Conservation (phyloP, 495 filamentous ascomycete genomes). For the Penicillium flavigenum region DNA sequence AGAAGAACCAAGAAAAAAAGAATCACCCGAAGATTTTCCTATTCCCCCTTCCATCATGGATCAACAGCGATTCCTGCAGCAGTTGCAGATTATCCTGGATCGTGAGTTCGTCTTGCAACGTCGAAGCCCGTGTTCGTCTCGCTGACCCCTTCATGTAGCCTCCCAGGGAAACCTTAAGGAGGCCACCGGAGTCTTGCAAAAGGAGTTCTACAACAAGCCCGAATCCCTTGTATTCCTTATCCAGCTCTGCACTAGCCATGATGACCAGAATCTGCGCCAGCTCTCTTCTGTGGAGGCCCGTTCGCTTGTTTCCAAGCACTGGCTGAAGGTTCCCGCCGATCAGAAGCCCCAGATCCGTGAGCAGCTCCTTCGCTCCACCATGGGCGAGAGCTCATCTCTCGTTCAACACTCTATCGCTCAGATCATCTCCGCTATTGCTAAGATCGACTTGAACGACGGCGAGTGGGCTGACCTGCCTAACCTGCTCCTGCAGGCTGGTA, state of each 20-base stretch:
- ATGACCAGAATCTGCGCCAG: conserved; percentile 72
- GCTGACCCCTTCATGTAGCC: conserved; percentile 29
- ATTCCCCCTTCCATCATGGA: conserved; percentile 55
- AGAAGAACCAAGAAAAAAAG: background rate
- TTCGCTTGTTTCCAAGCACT: conserved; percentile 81
- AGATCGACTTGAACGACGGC: conserved; percentile 79
- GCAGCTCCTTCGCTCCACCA: conserved; percentile 75
- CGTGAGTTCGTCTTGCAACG: conserved; percentile 53
- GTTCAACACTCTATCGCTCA: conserved; percentile 85
- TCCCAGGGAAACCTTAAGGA: conserved; percentile 67
- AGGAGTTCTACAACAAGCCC: conserved; percentile 85
- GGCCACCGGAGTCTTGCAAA: conserved; percentile 84
- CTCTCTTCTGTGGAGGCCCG: conserved; percentile 85
- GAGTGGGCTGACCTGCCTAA: conserved; percentile 83
- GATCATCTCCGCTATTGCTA: conserved; percentile 82
- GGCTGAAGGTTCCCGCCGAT: conserved; percentile 58
- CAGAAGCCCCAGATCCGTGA: conserved; percentile 78
- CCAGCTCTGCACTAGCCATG: conserved; percentile 76
- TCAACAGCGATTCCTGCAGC: conserved; percentile 68
- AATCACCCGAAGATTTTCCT: background rate
- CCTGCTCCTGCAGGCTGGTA: conserved; percentile 70
- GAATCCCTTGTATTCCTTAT: conserved; percentile 79
- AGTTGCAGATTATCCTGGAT: conserved; percentile 71
- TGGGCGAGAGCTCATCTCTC: conserved; percentile 70
- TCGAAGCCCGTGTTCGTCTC: background rate